Base-by-base conservation (phyloP, 371 early-diverging fungal genomes). In the Rhizopus microsporus region DNA sequence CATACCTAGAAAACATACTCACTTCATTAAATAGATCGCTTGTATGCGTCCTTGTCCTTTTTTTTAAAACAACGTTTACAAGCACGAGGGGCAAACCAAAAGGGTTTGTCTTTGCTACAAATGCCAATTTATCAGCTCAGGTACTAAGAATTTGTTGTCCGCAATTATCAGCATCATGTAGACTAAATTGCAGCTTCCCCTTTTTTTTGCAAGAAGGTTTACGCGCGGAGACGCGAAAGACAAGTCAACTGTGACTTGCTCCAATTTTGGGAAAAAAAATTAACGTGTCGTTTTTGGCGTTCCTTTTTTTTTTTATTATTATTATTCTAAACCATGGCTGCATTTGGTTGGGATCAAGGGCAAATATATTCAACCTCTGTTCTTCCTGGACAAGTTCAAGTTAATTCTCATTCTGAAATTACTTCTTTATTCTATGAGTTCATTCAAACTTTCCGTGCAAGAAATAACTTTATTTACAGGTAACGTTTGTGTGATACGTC, bases 321-420 rank as follows among this genome's bases (percentile, higher is more conserved):
- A 4, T 0, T 1, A 57, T 32, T 17, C 30, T 42, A 4, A 29
- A 56, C 31, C 23, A 79, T 83, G 83, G 82, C 84, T 49, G 71
- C 71, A 50, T 63, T 81, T 17, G 94, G 94, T 56, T 93, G 94
- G 94, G 94, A 93, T 74, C 76, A 83, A 37, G 93, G 91, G 29
- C 80, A 80, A 57, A 77, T 90, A 43, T 91, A 85, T 72, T 78
- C 88, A 39, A 87, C 87, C 4, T 81, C 76, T 58, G 86, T 88
- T 48, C 72, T 85, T 59, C 83, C 84, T 40, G 83, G 82, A 49
- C 86, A 87, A 65, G 77, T 77, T 34, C 63, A 68, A 46, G 77
- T 77, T 43, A 72, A 84, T 15, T 83, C 85, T 49, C 78, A 77
- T 49, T 68, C 69, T 15, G 77, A 81, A 55, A 56, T 85, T 47